These are phyloP conservation scores for Lichenothelia convexa DNA, from an alignment of 495 filamentous ascomycete genomes.

Conservation along the genomic window DNA sequence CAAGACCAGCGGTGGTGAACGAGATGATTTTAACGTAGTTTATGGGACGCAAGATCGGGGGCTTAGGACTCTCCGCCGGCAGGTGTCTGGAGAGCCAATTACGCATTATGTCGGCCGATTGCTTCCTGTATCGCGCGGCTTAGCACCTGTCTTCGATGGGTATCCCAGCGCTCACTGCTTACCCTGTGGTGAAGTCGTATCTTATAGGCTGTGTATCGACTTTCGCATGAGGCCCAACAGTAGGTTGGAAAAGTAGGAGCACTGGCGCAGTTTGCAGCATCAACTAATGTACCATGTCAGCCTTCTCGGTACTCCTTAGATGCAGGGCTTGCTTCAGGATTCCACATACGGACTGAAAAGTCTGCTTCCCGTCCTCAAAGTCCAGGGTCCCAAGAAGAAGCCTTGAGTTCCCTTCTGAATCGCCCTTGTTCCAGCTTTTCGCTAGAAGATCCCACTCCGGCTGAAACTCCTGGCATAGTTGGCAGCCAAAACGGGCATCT, in stretches of 20 bases:
- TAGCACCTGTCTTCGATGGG: neutral
- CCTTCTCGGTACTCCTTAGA: neutral
- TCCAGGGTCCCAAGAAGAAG: conserved; percentile 76
- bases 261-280: conserved; percentile 91
- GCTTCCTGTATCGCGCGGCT: conserved; percentile 30
- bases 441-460: conserved; percentile 85
- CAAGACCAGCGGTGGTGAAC: conserved; percentile 45
- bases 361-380: conserved; percentile 65
- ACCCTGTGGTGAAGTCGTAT: conserved; percentile 78
- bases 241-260: conserved; percentile 74
- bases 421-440: conserved; percentile 71
- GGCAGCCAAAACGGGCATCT: conserved; percentile 69
- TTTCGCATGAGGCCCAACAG: conserved; percentile 63
- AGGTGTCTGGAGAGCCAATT: conserved; percentile 64
- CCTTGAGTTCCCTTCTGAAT: conserved; percentile 51
- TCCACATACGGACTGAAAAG: conserved; percentile 64
- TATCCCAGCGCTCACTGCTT: conserved; percentile 15
- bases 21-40: conserved; percentile 67
- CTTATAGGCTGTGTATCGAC: conserved; percentile 47
- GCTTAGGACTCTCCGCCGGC: conserved; percentile 54
- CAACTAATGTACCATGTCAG: conserved; percentile 36
- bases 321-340: neutral
- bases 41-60: conserved; percentile 58
- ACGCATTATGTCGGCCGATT: conserved; percentile 60
- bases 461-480: conserved; percentile 75